Percentiles rank a stretch among this genome's conserved stretches.
Conservation (phyloP, 371 early-diverging fungal species). For the Actinomucor elegans region DNA sequence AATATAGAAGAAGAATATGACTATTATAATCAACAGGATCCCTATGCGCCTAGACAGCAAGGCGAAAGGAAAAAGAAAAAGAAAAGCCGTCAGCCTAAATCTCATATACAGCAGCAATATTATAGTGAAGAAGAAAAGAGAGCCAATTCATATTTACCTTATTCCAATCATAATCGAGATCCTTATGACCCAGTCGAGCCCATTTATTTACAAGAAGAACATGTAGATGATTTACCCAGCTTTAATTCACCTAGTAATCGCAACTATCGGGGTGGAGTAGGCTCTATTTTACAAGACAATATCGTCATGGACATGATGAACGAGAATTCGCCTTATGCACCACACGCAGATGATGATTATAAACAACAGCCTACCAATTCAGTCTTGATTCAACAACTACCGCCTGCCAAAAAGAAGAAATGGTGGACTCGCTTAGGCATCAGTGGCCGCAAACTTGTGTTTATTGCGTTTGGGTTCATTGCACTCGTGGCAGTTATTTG, state of each 20-base stretch:
- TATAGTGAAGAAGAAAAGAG: conserved; percentile 17
- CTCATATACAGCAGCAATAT: neutral
- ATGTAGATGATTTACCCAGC: conserved; percentile 26
- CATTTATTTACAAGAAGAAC: conserved; percentile 38
- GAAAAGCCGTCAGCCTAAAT: conserved; percentile 1
- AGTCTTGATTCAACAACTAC: conserved; percentile 8
- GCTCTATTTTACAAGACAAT: conserved; percentile 41
- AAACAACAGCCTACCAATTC: neutral
- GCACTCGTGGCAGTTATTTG: conserved; percentile 28
- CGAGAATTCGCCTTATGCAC: neutral
- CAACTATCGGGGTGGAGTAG: conserved; percentile 22
- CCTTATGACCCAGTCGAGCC: conserved; percentile 31
- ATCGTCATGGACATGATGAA: conserved; percentile 41
- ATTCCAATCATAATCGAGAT: conserved; percentile 39
- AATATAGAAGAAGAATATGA: conserved; percentile 19
- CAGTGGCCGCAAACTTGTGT: conserved; percentile 23
- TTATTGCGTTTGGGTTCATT: conserved; percentile 28
- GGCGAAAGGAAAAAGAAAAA: conserved; percentile 12
- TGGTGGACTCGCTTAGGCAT: conserved; percentile 23
- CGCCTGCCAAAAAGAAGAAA: conserved; percentile 22
- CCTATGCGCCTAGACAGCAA: conserved; percentile 34
- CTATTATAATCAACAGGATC: conserved; percentile 29
- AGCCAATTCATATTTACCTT: conserved; percentile 47
- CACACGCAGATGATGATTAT: neutral
- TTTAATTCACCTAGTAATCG: conserved; percentile 23